Conservation (phyloP, 805 yeast species). For the Pichia cabralensis region DNA sequence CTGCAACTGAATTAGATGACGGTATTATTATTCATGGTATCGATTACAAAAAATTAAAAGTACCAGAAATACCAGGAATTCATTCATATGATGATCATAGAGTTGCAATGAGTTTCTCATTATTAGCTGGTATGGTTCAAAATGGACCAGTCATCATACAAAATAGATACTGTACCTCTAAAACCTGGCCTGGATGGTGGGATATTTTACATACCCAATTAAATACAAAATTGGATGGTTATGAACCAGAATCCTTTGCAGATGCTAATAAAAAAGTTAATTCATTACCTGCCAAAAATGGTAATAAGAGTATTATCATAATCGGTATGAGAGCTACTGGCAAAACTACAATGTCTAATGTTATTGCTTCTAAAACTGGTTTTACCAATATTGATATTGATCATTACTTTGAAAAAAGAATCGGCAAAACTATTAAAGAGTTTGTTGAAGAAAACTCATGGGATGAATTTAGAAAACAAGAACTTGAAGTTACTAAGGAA, state of each 20-base stretch:
- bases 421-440: conserved; percentile 44
- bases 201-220: conserved; percentile 70
- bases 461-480: conserved; percentile 75
- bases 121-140: conserved; percentile 60
- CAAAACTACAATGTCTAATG: conserved; percentile 73
- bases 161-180: conserved; percentile 88
- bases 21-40: conserved; percentile 85
- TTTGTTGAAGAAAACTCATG: conserved; percentile 64
- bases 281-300: conserved; percentile 25
- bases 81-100: conserved; percentile 90
- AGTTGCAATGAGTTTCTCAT: conserved; percentile 94
- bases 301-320: conserved; percentile 53
- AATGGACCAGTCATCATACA: conserved; percentile 55
- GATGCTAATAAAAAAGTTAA: conserved; percentile 9
- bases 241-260: conserved; percentile 31
- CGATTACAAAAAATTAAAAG: conserved; percentile 35
- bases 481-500: conserved; percentile 45
- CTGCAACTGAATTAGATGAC: conserved; percentile 76
- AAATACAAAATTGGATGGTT: conserved; percentile 60
- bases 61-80: conserved; percentile 55
- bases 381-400: conserved; percentile 72
- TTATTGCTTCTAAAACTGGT: conserved; percentile 65
- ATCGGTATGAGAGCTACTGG: conserved; percentile 99
- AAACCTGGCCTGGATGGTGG: conserved; percentile 99
- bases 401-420: conserved; percentile 47